A percentile compares a stretch with the other conserved stretches of the same genome.
phyloP scores from a whole-genome alignment of 768 basidiomycete species.

The Rhizopogon rudus region DNA sequence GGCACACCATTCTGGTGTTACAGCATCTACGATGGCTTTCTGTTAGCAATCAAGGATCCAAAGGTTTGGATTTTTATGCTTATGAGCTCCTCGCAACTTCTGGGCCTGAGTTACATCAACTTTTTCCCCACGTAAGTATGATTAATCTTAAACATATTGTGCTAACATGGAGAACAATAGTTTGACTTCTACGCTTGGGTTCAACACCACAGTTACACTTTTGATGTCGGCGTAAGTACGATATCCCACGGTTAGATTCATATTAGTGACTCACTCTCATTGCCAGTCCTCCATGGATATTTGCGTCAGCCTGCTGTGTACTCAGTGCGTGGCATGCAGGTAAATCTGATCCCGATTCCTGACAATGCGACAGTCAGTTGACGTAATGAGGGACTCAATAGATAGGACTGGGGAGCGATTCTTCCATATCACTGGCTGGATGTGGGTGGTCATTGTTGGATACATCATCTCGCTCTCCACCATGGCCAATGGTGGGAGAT shows the following conservation, averaged over 20 bases:
- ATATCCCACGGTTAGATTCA: neutral
- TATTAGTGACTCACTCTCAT: neutral
- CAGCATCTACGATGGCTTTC: constrained; percentile 48
- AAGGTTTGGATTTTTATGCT: constrained; percentile 50
- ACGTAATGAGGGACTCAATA: constrained; percentile 7
- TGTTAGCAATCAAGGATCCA: constrained; percentile 51
- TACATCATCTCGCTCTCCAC: constrained; percentile 57
- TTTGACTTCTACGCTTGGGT: constrained; percentile 56
- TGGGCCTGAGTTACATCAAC: constrained; percentile 56
- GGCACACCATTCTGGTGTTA: neutral
- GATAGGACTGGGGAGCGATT: constrained; percentile 62
- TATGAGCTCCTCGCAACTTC: constrained; percentile 43
- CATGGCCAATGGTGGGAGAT: constrained; percentile 44
- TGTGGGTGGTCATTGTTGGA: constrained; percentile 57
- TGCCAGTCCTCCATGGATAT: constrained; percentile 58
- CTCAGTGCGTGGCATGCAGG: constrained; percentile 55
- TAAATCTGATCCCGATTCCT: constrained; percentile 12
- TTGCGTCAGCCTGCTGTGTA: constrained; percentile 44
- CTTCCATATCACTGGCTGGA: constrained; percentile 52
- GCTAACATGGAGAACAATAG: constrained; percentile 22
- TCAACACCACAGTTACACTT: constrained; percentile 52
- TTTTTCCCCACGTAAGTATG: constrained; percentile 49
- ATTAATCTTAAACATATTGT: neutral
- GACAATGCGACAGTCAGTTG: neutral
- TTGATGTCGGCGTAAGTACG: constrained; percentile 51